Conservation (phyloP, 805 yeast species). For the Schizosaccharomyces osmophilus region DNA sequence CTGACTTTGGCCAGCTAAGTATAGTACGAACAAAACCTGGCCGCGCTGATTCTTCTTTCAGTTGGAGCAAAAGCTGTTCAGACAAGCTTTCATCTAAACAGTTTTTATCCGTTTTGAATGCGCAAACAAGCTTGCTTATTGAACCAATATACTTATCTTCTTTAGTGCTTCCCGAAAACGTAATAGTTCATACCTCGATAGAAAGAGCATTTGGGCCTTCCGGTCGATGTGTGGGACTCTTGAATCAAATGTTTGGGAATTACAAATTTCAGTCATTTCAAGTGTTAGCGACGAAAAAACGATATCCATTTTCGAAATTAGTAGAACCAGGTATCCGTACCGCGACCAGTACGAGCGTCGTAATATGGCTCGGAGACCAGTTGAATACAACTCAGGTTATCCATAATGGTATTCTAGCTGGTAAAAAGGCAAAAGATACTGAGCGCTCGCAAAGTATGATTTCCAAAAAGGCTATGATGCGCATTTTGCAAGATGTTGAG, state of each 20-base stretch:
- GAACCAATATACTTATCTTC: background rate
- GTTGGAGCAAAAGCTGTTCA: background rate
- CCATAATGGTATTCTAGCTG: background rate
- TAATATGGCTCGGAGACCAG: background rate
- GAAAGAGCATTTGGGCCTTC: background rate
- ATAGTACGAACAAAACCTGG: conserved; percentile 1
- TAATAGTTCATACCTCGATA: background rate
- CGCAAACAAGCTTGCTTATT: background rate
- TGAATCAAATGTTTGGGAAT: background rate
- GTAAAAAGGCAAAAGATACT: background rate
- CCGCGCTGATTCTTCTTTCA: background rate
- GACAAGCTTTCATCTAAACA: background rate
- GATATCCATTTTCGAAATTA: background rate
- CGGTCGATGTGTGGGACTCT: background rate
- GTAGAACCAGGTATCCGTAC: background rate
- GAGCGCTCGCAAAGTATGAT: background rate
- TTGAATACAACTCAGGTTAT: background rate
- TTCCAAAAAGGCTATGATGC: background rate
- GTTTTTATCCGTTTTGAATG: background rate
- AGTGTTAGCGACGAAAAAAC: background rate
- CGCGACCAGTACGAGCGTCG: background rate
- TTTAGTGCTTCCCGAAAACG: background rate
- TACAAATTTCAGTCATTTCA: background rate
- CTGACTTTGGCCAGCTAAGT: background rate
- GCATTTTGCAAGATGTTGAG: background rate